These are phyloP conservation scores for Aspergillus tubingensis DNA, from an alignment of 2,329 filamentous ascomycete species.

Conservation along the genomic window DNA sequence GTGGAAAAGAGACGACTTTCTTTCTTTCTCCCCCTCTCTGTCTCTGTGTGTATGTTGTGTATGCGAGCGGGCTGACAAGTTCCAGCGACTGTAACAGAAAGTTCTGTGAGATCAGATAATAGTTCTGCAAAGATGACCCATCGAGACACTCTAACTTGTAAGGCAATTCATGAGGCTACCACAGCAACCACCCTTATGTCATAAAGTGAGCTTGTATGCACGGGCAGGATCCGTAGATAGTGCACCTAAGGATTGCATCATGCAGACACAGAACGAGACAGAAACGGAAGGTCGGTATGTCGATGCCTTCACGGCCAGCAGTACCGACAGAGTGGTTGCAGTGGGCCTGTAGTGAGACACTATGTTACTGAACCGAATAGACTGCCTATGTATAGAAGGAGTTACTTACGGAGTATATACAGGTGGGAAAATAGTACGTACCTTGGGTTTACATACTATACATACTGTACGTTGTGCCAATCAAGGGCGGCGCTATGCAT, in stretches of 20 bases:
- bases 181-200: not conserved
- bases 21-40: not conserved
- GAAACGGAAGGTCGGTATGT: not conserved
- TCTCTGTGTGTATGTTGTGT: not conserved
- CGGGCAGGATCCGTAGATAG: not conserved
- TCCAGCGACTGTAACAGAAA: not conserved
- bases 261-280: not conserved
- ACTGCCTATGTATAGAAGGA: not conserved
- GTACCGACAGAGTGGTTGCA: slow-evolving; percentile 4
- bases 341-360: not conserved
- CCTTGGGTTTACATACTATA: not conserved
- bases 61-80: not conserved
- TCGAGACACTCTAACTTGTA: too few species aligned
- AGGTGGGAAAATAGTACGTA: not conserved
- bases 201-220: not conserved
- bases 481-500: not conserved
- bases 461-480: not conserved
- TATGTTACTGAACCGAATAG: not conserved
- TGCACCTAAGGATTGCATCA: not conserved
- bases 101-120: too few species aligned
- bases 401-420: not conserved
- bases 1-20: not conserved
- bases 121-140: not conserved
- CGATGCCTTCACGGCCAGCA: slow-evolving; percentile 1
- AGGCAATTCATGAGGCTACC: not conserved